These are phyloP conservation scores for Phylloporus rhodoxanthus DNA, from an alignment of 768 basidiomycete species.

Conservation along the genomic window DNA sequence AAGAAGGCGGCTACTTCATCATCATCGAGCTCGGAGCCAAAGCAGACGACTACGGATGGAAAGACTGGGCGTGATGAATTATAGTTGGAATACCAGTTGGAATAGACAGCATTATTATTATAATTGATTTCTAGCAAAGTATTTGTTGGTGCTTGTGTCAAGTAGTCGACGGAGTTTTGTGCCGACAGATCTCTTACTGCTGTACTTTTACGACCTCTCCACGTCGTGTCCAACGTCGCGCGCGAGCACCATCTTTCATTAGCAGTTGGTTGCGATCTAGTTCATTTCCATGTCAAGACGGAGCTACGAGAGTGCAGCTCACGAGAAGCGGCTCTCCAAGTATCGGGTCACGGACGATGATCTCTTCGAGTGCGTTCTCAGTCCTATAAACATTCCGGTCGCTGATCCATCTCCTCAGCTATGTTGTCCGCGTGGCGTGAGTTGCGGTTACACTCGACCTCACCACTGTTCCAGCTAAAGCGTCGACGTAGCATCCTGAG, in stretches of 20 bases:
- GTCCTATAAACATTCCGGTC: background rate
- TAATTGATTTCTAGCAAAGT: conserved; percentile 1
- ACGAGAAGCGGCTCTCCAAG: conserved; percentile 68
- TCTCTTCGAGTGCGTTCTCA: conserved; percentile 64
- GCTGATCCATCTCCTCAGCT: conserved; percentile 40
- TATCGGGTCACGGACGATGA: conserved; percentile 81
- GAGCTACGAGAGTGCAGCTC: conserved; percentile 66
- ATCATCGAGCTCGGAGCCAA: conserved; percentile 16
- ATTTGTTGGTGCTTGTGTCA: conserved; percentile 24
- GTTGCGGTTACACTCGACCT: conserved; percentile 26
- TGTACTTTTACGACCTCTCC: background rate
- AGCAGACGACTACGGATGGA: conserved; percentile 13
- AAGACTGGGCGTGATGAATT: conserved; percentile 27
- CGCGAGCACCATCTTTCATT: conserved; percentile 2
- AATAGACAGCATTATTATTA: conserved; percentile 11
- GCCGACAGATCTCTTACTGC: background rate
- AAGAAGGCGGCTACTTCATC: conserved; percentile 39
- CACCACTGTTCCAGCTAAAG: conserved; percentile 5
- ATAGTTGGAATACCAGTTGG: conserved; percentile 15
- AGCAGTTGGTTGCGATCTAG: conserved; percentile 5
- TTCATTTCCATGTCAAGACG: conserved; percentile 54
- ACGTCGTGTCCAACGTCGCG: too few species aligned
- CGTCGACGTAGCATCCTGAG: conserved; percentile 52
- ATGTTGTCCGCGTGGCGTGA: conserved; percentile 80
- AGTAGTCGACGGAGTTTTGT: background rate